phyloP scores from a whole-genome alignment of 106 monocot species.

The Chionographis japonica region DNA sequence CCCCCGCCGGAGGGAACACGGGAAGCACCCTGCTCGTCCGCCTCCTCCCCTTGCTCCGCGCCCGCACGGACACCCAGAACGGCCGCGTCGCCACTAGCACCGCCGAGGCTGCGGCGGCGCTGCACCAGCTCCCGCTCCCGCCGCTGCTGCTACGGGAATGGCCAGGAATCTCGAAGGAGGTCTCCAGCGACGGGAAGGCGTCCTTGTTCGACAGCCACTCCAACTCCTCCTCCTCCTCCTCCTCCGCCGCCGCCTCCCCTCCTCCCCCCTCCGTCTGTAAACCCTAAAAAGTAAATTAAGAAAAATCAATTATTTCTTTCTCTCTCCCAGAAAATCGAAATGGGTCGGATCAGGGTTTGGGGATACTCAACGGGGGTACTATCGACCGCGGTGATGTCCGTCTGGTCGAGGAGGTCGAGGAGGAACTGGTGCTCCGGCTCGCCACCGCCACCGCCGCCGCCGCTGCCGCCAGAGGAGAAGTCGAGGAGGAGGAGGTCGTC shows the following conservation, averaged over 20 bases:
- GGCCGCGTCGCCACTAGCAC: slow-evolving; percentile 1
- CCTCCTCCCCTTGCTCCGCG: slow-evolving; percentile 23
- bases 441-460: too few species aligned
- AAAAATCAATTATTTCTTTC: too few species aligned
- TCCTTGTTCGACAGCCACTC: slow-evolving; percentile 59
- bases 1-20: not conserved
- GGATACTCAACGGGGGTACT: too few species aligned
- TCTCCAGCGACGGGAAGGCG: slow-evolving; percentile 50
- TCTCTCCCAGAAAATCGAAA: too few species aligned
- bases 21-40: slow-evolving; percentile 16
- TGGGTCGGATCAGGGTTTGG: too few species aligned
- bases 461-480: slow-evolving; percentile 1
- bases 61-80: slow-evolving; percentile 17
- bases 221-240: slow-evolving; percentile 62
- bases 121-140: not conserved
- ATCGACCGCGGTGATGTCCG: slow-evolving; percentile 4
- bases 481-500: slow-evolving; percentile 12
- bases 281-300: slow-evolving; percentile 9
- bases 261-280: slow-evolving; percentile 12
- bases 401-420: not conserved
- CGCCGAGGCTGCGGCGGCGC: slow-evolving; percentile 19
- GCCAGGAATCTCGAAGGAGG: slow-evolving; percentile 27
- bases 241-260: slow-evolving; percentile 6
- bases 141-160: slow-evolving; percentile 5
- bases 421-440: not conserved